Evolutionary conservation across 805 yeast genomes (phyloP).

Genomic region (Saturnispora sanitii): DNA sequence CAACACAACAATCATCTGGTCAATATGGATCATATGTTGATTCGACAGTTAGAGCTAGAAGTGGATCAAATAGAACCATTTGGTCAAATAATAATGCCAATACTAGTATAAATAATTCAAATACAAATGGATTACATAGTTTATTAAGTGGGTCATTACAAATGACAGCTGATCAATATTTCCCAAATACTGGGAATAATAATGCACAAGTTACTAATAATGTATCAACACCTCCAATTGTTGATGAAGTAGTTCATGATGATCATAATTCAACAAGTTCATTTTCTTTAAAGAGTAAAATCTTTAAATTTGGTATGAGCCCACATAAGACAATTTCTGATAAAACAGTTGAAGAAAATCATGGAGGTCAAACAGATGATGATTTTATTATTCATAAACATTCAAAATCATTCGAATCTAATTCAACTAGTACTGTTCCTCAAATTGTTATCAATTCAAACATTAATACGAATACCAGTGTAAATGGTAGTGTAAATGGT

Average conservation of each 20-base stretch:
- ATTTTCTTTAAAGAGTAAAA: conserved; percentile 28
- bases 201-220: conserved; percentile 4
- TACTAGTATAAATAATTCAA: conserved; percentile 25
- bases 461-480: too few species aligned
- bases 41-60: conserved; percentile 1
- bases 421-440: neutral
- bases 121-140: conserved; percentile 23
- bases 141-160: neutral
- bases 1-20: neutral
- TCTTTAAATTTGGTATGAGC: conserved; percentile 30
- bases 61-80: conserved; percentile 7
- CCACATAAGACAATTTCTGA: conserved; percentile 24
- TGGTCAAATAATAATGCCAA: conserved; percentile 7
- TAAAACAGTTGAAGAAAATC: conserved; percentile 7
- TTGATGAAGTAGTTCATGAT: neutral
- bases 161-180: neutral
- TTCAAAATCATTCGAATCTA: neutral
- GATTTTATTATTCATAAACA: conserved; percentile 5
- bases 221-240: neutral
- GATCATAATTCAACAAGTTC: conserved; percentile 23
- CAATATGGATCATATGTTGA: conserved; percentile 3
- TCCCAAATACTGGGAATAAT: conserved; percentile 12
- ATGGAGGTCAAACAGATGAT: conserved; percentile 9
- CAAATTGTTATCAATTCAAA: too few species aligned
- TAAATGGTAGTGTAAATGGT: too few species aligned